Percentiles rank a stretch among this genome's conserved stretches.
Conservation (phyloP, 1,139 yeast species). For the Saccharomyces hybrid region DNA sequence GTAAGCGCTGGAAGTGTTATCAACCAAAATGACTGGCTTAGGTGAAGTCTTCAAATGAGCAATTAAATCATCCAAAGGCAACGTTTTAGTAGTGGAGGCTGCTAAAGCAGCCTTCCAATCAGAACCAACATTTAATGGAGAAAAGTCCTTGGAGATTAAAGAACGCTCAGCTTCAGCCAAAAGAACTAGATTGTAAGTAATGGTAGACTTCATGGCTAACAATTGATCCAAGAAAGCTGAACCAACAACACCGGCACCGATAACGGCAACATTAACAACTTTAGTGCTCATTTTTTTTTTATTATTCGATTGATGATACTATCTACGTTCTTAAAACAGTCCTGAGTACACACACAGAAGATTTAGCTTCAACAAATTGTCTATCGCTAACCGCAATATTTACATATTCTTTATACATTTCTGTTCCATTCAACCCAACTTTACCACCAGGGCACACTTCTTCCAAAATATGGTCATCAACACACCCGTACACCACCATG, state of each 20-base stretch:
- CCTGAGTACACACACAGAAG: background rate
- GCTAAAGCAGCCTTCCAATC: constrained; percentile 45
- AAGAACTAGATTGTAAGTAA: constrained; percentile 68
- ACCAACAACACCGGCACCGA: constrained; percentile 85
- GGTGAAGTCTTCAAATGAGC: constrained; percentile 58
- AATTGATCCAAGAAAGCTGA: constrained; percentile 79
- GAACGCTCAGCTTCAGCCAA: constrained; percentile 72
- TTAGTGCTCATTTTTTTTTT: constrained; percentile 19
- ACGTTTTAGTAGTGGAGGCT: constrained; percentile 46
- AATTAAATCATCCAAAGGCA: constrained; percentile 51
- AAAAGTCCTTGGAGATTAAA: constrained; percentile 56
- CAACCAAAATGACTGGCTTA: constrained; percentile 76
- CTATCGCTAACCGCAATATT: background rate
- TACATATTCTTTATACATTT: background rate
- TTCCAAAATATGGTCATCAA: background rate
- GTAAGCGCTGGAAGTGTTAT: constrained; percentile 80
- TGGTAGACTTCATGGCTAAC: constrained; percentile 37
- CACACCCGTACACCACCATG: background rate
- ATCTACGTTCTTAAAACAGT: background rate
- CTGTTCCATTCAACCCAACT: background rate
- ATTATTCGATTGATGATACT: background rate
- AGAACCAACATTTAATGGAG: constrained; percentile 53
- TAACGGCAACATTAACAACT: constrained; percentile 43
- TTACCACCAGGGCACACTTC: background rate
- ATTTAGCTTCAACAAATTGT: background rate